Evolutionary conservation across 345 rosid species (phyloP).

Genomic region (Laguncularia racemosa): DNA sequence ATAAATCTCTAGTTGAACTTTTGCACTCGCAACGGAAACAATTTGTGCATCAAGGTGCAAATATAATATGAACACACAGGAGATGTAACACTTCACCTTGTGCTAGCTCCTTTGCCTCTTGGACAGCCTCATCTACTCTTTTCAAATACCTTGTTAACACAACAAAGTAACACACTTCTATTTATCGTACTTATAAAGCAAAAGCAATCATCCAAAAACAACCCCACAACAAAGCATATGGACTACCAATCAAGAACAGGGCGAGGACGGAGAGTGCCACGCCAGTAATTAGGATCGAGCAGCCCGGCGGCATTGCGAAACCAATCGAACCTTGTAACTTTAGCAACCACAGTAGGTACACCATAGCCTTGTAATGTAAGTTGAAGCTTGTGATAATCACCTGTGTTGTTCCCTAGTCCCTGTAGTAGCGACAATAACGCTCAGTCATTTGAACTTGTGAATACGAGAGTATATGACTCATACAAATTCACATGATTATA

Average conservation of each 20-base stretch:
- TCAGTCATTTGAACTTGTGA: too few relatives aligned
- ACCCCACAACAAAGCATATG: background rate
- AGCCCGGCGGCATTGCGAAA: constrained; percentile 88
- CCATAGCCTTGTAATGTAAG: constrained; percentile 47
- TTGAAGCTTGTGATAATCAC: constrained; percentile 66
- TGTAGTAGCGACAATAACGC: constrained; percentile 8
- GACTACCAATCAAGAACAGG: constrained; percentile 92
- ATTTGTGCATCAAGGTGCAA: background rate
- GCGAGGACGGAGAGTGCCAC: constrained; percentile 75
- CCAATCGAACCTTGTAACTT: constrained; percentile 82
- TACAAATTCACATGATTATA: too few relatives aligned
- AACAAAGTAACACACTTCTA: background rate
- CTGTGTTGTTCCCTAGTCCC: constrained; percentile 90
- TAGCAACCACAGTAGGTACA: constrained; percentile 63
- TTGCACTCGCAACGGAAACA: background rate
- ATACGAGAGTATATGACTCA: too few relatives aligned
- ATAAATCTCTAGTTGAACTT: too few relatives aligned
- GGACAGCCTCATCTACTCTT: constrained; percentile 67
- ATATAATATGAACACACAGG: background rate
- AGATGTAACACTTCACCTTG: constrained; percentile 30
- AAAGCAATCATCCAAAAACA: background rate
- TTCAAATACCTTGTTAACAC: constrained; percentile 50
- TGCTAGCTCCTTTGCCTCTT: constrained; percentile 57
- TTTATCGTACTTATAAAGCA: background rate
- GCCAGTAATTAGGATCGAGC: constrained; percentile 83